Evolutionary conservation across 2,329 filamentous ascomycete genomes (phyloP), one percentile per base, ranked within the genome.

Genomic region (Hypoxylon sp.): DNA sequence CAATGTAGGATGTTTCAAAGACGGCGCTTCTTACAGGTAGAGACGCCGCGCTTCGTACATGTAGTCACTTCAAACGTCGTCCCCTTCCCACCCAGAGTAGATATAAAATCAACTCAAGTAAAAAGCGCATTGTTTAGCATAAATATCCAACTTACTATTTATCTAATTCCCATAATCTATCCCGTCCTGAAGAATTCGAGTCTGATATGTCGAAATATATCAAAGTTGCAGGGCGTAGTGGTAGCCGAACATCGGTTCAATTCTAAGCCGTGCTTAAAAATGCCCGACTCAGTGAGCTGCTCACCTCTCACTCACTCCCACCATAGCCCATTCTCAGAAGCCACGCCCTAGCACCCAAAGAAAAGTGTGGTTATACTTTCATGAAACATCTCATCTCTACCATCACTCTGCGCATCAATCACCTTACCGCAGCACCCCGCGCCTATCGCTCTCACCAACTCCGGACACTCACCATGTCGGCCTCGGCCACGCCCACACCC

Each of bases 381-480:
- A 65, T 65, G 62, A 61, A 32, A 50, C 8, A 16, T 11, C 22
- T 53, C 51, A 52, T 53, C 28, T 32, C 36, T 3, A 12, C 22
- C 11, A 4, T 14, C 22, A n/a, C 48, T 9, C 22, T 18, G 11
- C 44, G 50, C 9, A 54, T 32, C 28, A 28, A 40, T 14, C 26
- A 16, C 24, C n/a, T 14, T 24, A 49, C 6, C 16, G 9, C 44
- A 58, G 4, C 44, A 30, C 9, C 22, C 14, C 24, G n/a, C 36
- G 18, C 3, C 36, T 18, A 8, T 18, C 36, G 7, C 18, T 20
- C 36, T 40, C 36, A 40, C 36, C 49, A 3, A 12, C n/a, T 40
- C 46, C 54, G n/a, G n/a, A 33, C 44, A 16, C 33, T 52, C 61
- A 57, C 51, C 40, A 65, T 62, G 57, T 50, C 58, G 12, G 16